These are phyloP conservation scores for Primulina tabacum DNA, from an alignment of 257 asterid genomes.

Conservation along the genomic window DNA sequence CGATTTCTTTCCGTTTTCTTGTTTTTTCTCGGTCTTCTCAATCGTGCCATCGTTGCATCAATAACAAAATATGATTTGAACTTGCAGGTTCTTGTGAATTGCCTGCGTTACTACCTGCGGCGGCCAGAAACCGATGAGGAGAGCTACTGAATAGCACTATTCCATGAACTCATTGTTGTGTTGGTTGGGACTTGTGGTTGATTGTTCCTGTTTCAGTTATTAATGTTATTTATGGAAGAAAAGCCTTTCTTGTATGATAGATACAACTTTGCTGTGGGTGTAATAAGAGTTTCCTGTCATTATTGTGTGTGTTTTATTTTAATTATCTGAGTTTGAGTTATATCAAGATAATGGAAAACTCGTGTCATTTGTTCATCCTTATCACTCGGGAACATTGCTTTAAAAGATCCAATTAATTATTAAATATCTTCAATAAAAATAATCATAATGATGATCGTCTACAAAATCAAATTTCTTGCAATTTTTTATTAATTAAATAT, in stretches of 20 bases:
- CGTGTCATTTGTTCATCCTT: too few species aligned
- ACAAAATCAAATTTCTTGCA: too few species aligned
- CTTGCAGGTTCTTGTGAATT: constrained; percentile 78
- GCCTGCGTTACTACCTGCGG: constrained; percentile 84
- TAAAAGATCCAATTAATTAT: too few species aligned
- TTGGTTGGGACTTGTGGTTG: constrained; percentile 22
- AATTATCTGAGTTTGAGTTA: too few species aligned
- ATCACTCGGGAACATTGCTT: too few species aligned
- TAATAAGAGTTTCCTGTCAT: constrained; percentile 4
- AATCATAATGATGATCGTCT: too few species aligned
- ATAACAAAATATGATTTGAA: neutral
- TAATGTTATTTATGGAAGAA: constrained; percentile 11
- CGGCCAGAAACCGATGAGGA: constrained; percentile 90
- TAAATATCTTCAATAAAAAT: too few species aligned
- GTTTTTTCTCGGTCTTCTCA: neutral
- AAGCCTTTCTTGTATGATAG: neutral
- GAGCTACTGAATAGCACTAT: constrained; percentile 56
- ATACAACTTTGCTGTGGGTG: neutral
- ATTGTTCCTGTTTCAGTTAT: constrained; percentile 1
- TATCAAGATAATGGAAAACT: too few species aligned
- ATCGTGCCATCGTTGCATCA: neutral
- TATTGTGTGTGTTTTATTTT: neutral
- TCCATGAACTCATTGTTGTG: neutral
- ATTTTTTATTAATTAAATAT: too few species aligned
- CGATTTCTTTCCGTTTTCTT: neutral